Conservation (phyloP, 352 stramenopile species). For the Paralagenidium karlingii region DNA sequence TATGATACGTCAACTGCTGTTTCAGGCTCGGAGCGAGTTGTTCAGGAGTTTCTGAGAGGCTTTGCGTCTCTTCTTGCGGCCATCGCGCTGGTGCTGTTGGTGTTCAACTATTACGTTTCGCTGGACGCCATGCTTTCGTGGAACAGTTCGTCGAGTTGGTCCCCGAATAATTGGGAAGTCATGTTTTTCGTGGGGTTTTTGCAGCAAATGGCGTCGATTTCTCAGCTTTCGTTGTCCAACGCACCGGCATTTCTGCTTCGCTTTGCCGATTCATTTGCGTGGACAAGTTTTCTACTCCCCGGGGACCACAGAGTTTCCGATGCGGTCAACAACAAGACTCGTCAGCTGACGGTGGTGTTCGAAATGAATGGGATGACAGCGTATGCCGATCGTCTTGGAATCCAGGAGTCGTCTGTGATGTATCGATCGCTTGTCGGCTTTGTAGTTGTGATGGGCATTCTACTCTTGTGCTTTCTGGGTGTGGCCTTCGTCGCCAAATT, state of each 20-base stretch:
- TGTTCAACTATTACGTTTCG: conserved; percentile 49
- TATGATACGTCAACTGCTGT: too few relatives aligned
- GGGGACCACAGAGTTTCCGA: too few relatives aligned
- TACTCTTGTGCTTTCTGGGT: conserved; percentile 31
- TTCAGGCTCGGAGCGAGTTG: conserved; percentile 9
- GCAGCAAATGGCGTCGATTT: conserved; percentile 51
- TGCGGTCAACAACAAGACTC: neutral
- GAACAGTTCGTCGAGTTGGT: conserved; percentile 27
- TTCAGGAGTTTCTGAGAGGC: conserved; percentile 49
- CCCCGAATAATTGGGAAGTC: conserved; percentile 68
- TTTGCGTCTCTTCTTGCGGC: conserved; percentile 33
- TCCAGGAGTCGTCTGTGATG: conserved; percentile 30
- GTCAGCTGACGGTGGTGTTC: conserved; percentile 42
- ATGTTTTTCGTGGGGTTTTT: conserved; percentile 49
- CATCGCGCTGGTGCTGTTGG: conserved; percentile 41
- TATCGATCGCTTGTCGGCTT: conserved; percentile 21
- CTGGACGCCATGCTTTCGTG: conserved; percentile 28
- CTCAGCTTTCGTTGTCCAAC: conserved; percentile 48
- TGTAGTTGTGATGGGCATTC: conserved; percentile 19
- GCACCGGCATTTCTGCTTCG: conserved; percentile 53
- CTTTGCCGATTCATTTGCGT: conserved; percentile 56
- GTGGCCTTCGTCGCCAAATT: conserved; percentile 35
- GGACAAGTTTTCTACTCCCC: conserved; percentile 45
- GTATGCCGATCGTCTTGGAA: conserved; percentile 37
- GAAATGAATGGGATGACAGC: conserved; percentile 36